Evolutionary conservation across 2,329 filamentous ascomycete genomes (phyloP), one percentile per base, ranked within the genome.

Genomic region (Xylaria sp.): DNA sequence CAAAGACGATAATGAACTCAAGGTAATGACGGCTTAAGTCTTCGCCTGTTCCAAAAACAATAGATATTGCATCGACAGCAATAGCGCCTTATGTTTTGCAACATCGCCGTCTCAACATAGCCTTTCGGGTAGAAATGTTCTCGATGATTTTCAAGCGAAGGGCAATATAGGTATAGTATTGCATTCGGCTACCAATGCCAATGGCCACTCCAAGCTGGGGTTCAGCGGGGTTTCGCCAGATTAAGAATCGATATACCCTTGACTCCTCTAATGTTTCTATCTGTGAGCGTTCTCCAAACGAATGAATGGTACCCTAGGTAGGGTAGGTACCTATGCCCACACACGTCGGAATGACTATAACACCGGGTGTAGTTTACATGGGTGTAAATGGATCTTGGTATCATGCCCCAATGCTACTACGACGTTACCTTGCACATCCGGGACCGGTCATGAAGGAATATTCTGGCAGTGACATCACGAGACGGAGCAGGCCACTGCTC

Each of bases 171-270:
- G 44, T 55, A 55, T 55, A 51, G 44, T 51, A 47, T 52, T 46
- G 45, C 51, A 34, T n/a, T n/a, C n/a, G n/a, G n/a, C n/a, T n/a
- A n/a, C n/a, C 43, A 47, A 58, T 45, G 24, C 26, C 39, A n/a
- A 55, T 55, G 48, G 45, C 22, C 51, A 50, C 41, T 49, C 48
- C 48, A 39, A 49, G 42, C 52, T 39, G 48, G 46, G 48, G 29
- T 18, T 48, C 48, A 39, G 45, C 50, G 50, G 54, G 46, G 37
- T 52, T 48, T 57, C 54, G 57, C 54, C 34, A 50, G 37, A 60
- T 50, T 37, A 52, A 8, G 16, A 45, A 42, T 51, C 54, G 54
- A 56, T 18, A 3, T 26, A 41, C 20, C 40, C 16, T 18, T 3
- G 29, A 48, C 48, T 22, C 18, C 44, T 26, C n/a, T 49, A 39